Conservation (phyloP, 257 asterid species). For the Striga asiatica region DNA sequence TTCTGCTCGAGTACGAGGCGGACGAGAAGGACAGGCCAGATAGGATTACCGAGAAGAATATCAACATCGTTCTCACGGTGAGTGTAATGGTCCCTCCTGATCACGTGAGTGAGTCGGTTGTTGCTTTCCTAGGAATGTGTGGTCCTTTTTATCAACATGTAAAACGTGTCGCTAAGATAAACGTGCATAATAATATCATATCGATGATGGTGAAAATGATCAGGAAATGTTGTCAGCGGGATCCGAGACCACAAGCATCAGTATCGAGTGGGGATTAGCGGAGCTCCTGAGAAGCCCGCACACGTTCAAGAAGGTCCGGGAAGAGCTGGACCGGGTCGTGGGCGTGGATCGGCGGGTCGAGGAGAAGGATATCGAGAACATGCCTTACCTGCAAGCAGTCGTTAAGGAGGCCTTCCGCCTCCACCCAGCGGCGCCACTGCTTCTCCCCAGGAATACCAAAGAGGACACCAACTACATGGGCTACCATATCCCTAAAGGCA, state of each 20-base stretch:
- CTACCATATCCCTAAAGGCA: slow-evolving; percentile 31
- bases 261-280: slow-evolving; percentile 47
- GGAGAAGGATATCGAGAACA: slow-evolving; percentile 40
- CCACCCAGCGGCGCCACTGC: slow-evolving; percentile 47
- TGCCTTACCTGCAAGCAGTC: slow-evolving; percentile 43
- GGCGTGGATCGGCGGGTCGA: slow-evolving; percentile 23
- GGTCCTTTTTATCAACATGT: no score
- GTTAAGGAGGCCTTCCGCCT: slow-evolving; percentile 39
- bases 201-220: no score
- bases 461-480: slow-evolving; percentile 40
- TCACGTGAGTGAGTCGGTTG: no score
- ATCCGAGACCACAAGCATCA: slow-evolving; percentile 41
- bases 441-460: slow-evolving; percentile 41
- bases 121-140: no score
- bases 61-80: slow-evolving; percentile 39
- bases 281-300: slow-evolving; percentile 44
- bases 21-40: slow-evolving; percentile 52
- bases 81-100: no score
- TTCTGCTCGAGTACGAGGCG: slow-evolving; percentile 47
- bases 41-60: slow-evolving; percentile 26
- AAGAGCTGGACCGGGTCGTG: slow-evolving; percentile 28
- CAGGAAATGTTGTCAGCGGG: slow-evolving; percentile 56
- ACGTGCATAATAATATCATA: no score
- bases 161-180: no score
- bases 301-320: slow-evolving; percentile 29